Conservation (phyloP, 208 protist genomes). For the Leishmania guyanensis region DNA sequence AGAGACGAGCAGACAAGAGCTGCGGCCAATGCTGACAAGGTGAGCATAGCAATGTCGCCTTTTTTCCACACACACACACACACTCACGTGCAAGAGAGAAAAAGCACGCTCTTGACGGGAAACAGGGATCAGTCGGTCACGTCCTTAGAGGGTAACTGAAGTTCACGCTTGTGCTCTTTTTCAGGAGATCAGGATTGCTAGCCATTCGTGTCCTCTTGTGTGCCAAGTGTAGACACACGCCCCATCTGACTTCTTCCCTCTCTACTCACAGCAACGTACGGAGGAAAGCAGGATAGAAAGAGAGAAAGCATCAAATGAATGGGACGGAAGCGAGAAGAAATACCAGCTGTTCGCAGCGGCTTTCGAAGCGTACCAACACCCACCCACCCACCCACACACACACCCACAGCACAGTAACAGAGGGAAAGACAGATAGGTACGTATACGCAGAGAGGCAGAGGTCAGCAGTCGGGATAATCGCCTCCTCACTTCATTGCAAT, state of each 20-base stretch:
- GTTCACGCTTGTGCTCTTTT: background rate
- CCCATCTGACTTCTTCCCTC: background rate
- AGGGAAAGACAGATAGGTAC: background rate
- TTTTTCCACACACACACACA: too few relatives aligned
- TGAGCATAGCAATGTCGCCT: too few relatives aligned
- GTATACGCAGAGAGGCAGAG: background rate
- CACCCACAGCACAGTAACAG: background rate
- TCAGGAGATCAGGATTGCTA: background rate
- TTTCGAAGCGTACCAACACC: background rate
- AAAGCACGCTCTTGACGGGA: background rate
- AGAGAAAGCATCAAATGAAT: background rate
- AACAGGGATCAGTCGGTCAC: background rate
- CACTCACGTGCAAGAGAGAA: background rate
- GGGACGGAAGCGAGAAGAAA: background rate
- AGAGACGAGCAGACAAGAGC: background rate
- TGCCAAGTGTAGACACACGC: background rate
- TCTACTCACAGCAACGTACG: too few relatives aligned
- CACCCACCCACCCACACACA: background rate
- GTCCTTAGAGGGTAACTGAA: background rate
- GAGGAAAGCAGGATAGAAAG: background rate
- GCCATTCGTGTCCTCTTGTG: background rate
- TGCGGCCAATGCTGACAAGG: background rate
- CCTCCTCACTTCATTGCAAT: background rate
- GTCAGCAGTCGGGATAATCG: background rate
- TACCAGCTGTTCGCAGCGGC: background rate